Evolutionary conservation across 306 rosid species (phyloP), one percentile per base, ranked within the genome.

Genomic region (Trifolium dubium): DNA sequence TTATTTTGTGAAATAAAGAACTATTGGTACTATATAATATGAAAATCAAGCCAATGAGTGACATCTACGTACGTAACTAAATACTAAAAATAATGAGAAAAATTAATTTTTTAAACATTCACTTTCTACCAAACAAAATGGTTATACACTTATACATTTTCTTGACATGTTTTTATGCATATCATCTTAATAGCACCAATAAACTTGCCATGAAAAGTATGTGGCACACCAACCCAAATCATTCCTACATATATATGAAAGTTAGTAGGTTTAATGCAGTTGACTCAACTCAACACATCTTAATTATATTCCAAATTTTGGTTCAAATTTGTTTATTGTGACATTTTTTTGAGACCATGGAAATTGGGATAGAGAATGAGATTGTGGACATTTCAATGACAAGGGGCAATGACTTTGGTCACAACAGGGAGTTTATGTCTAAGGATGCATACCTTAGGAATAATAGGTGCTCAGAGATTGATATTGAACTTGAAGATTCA

Each of bases 391-490:
- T 83, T 64, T 73, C 92, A 71, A 69, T 80, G 77, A 76, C 84
- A 69, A 79, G 83, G 5, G 85, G 86, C 80, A 77, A 81, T 80
- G 85, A 87, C 49, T 79, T 81, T 78, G 87, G 86, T 74, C 88
- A 88, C 75, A 83, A 79, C 78, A 80, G 83, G 37, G 98, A 90
- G 63, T 81, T 86, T 71, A 86, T 87, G 86, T 79, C 97, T 47
- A 88, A 82, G 32, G 64, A 59, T 13, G 64, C 96, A 6, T 87
- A 81, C 74, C 80, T 85, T 29, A 60, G 47, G 41, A 89, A 85
- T 67, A 89, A 85, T 67, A 88, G 82, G 62, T 85, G 65, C 84
- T 84, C 97, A 19, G 92, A 93, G 75, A 82, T 93, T 74, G 89
- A 87, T 49, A 84, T 93, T 31, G 66, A 77, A 72, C 81, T 76